Evolutionary conservation across 805 yeast genomes (phyloP), one percentile per base, ranked within the genome.

Genomic region (Candida fluviatilis): DNA sequence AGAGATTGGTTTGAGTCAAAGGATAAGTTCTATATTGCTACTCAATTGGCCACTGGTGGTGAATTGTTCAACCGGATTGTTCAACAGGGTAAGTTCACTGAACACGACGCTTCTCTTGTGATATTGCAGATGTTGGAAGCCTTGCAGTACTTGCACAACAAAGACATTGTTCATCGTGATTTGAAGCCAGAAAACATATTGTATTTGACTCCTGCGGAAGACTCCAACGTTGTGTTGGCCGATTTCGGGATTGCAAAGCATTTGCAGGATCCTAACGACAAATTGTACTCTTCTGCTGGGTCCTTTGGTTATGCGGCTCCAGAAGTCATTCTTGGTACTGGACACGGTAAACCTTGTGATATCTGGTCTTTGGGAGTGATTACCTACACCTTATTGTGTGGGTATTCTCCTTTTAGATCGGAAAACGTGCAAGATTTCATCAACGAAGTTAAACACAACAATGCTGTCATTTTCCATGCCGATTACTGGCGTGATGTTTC

Each of bases 271-370:
- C 72, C 78, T 3, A 75, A 78, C 48, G 87, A 84, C 39, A 65
- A 76, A 42, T 67, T 87, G 42, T 78, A 73, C 23, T 68, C 82
- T 16, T 81, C 85, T 30, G 95, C 96, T 1, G 98, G 98, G 1
- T 85, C 96, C 1, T 81, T 87, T 61, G 98, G 99, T 1, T 91
- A 91, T 58, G 96, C 95, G 24, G 98, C 98, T 0, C 99, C 99
- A 0, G 99, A 91, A 55, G 89, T 91, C 5, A 73, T 91, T 27
- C 64, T 80, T 30, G 80, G 84, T 12, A 68, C 71, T 28, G 98
- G 96, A 6, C 97, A 91, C 62, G 95, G 96, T 28, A 87, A 85
- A 52, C 91, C 96, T 1, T 91, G 96, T 63, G 99, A 91, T 58
- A 76, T 91, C 39, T 91, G 99, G 99, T 84, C 95, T 1, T 57